Conservation (phyloP, 495 filamentous ascomycete genomes). For the Cudoniella acicularis region DNA sequence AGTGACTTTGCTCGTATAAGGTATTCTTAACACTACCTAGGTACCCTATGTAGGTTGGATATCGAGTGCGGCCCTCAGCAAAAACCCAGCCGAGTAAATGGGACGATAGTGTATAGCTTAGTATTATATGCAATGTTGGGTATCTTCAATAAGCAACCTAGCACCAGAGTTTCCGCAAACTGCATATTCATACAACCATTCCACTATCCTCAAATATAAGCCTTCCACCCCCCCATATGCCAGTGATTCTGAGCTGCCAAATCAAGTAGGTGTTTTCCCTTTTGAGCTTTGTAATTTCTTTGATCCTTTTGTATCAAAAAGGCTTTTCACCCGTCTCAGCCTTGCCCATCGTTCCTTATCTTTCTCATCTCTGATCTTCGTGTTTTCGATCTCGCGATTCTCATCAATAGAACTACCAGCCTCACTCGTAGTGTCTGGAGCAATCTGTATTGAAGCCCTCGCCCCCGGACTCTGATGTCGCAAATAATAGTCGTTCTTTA, state of each 20-base stretch:
- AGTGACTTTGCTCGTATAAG: too few relatives aligned
- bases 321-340: conserved; percentile 51
- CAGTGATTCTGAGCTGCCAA: neutral
- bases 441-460: conserved; percentile 6
- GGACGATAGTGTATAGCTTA: neutral
- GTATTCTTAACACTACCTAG: too few relatives aligned
- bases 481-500: conserved; percentile 25
- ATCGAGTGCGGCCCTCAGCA: too few relatives aligned
- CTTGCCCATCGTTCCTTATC: conserved; percentile 52
- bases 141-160: neutral
- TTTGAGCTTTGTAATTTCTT: conserved; percentile 30
- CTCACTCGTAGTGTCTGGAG: conserved; percentile 13
- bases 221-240: neutral
- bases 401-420: conserved; percentile 22
- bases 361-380: conserved; percentile 44
- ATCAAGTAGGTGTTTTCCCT: neutral
- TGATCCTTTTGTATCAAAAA: conserved; percentile 50
- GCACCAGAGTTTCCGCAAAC: neutral
- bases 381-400: conserved; percentile 41
- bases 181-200: neutral
- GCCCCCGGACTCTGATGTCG: conserved; percentile 1
- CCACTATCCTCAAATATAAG: neutral
- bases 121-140: neutral
- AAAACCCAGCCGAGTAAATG: too few relatives aligned
- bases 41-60: too few relatives aligned